Evolutionary conservation across 345 rosid genomes (phyloP).

Genomic region (Murraya koenigii): DNA sequence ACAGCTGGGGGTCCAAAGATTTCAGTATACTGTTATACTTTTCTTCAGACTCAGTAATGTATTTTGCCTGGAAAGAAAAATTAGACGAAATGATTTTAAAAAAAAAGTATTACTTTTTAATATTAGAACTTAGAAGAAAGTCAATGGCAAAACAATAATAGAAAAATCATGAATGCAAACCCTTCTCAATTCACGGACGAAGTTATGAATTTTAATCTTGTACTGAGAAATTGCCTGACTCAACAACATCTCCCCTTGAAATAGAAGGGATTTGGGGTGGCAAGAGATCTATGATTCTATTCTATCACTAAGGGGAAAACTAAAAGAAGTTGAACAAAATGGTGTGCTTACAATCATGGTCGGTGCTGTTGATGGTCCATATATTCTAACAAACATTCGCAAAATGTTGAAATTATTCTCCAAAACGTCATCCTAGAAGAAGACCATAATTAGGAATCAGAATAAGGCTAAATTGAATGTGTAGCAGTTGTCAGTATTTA

Average conservation of each 20-base stretch:
- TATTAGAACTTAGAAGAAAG: background rate
- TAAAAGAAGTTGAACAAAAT: background rate
- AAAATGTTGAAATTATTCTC: constrained; percentile 77
- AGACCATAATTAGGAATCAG: constrained; percentile 13
- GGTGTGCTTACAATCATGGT: constrained; percentile 56
- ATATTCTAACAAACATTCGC: constrained; percentile 78
- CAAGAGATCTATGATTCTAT: background rate
- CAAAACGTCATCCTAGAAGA: constrained; percentile 69
- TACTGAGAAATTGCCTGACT: background rate
- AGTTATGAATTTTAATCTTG: background rate
- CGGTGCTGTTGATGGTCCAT: constrained; percentile 70
- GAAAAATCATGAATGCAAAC: constrained; percentile 1
- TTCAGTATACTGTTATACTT: constrained; percentile 53
- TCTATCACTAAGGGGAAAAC: background rate
- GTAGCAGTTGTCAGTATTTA: background rate
- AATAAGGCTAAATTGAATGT: background rate
- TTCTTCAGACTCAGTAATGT: constrained; percentile 69
- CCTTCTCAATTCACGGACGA: background rate
- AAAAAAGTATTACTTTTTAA: background rate
- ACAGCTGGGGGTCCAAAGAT: constrained; percentile 59
- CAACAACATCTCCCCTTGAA: background rate
- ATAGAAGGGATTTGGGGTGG: background rate
- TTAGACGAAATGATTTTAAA: background rate
- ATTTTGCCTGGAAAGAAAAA: constrained; percentile 50
- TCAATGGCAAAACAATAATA: background rate